phyloP scores from a whole-genome alignment of 163 green algal species.

The Scenedesmus sp. region DNA sequence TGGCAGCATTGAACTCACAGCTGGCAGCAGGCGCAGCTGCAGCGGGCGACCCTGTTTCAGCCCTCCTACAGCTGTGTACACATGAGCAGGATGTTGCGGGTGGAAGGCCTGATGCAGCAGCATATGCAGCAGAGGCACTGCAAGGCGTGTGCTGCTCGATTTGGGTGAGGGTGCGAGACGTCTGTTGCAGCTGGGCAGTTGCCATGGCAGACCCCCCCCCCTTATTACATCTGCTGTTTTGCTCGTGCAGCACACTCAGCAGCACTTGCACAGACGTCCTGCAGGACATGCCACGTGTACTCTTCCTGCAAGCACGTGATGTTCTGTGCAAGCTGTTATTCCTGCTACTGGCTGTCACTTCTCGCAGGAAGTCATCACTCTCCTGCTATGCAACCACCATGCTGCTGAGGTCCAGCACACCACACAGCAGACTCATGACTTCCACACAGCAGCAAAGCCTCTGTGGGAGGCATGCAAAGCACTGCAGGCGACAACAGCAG shows the following conservation, averaged over 20 bases:
- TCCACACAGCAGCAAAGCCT: background rate
- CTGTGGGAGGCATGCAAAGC: background rate
- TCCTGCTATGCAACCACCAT: constrained; percentile 32
- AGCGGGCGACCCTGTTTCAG: background rate
- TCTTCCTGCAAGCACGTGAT: background rate
- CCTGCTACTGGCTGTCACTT: background rate
- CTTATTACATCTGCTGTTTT: no score
- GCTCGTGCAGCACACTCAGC: background rate
- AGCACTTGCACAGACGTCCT: background rate
- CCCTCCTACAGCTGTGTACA: background rate
- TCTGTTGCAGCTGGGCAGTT: no score
- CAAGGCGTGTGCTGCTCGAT: background rate
- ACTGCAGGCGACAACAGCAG: background rate
- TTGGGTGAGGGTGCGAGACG: background rate
- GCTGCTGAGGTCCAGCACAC: constrained; percentile 35
- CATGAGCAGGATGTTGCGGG: background rate
- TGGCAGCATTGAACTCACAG: background rate
- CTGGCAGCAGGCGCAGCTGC: background rate
- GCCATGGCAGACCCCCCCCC: no score
- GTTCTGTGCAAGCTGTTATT: no score
- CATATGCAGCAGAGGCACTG: background rate
- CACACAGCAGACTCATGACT: background rate
- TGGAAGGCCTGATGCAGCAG: background rate
- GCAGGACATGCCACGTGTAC: background rate
- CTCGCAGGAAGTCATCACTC: constrained; percentile 8